Percentiles rank a stretch among this genome's conserved stretches.
phyloP scores from a whole-genome alignment of 2,329 filamentous ascomycete genomes.

The Claviceps pazoutovae region DNA sequence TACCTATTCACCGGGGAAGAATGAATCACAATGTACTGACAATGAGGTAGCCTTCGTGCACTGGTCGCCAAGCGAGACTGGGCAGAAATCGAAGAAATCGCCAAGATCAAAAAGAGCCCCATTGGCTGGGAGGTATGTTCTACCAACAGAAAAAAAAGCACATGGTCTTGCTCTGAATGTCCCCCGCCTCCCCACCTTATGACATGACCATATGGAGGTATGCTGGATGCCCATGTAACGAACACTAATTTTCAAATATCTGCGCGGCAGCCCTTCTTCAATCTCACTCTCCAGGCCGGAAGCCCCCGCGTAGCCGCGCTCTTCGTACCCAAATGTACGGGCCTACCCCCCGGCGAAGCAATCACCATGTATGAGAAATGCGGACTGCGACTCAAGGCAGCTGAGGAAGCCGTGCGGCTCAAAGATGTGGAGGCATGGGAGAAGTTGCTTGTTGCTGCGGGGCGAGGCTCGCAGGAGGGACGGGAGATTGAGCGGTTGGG shows the following conservation, averaged over 20 bases:
- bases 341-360: conserved; percentile 50
- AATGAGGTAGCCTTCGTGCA: conserved; percentile 52
- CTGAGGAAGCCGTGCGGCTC: conserved; percentile 74
- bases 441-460: conserved; percentile 59
- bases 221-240: neutral
- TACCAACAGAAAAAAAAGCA: neutral
- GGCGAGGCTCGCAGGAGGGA: conserved; percentile 48
- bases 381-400: conserved; percentile 75
- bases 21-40: neutral
- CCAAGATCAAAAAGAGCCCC: conserved; percentile 66
- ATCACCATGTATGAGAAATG: conserved; percentile 96
- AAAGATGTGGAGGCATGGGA: conserved; percentile 69
- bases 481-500: conserved; percentile 72
- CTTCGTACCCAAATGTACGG: conserved; percentile 80
- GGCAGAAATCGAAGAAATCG: conserved; percentile 80
- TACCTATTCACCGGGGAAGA: too few species aligned
- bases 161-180: neutral
- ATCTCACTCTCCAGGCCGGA: conserved; percentile 73
- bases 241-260: neutral
- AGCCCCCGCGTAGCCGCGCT: conserved; percentile 72
- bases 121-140: conserved; percentile 84
- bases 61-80: conserved; percentile 84
- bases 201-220: neutral
- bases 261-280: conserved; percentile 63
- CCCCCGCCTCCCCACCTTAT: neutral